Conservation (phyloP, 441 rosid genomes). For the Corymbia citriodora region DNA sequence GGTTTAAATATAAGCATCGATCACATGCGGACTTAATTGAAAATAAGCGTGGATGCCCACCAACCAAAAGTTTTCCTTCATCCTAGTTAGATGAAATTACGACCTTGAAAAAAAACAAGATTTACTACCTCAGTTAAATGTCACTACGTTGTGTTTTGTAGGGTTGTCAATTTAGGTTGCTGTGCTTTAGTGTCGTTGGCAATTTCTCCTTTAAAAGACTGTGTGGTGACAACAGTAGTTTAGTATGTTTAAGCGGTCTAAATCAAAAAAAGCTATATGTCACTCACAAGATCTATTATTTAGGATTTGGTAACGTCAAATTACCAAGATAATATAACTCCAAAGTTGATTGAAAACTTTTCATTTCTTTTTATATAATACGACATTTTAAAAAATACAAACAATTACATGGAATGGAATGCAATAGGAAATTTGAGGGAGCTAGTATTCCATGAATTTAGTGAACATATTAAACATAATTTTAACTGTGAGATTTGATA, state of each 20-base stretch:
- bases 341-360: too few relatives aligned
- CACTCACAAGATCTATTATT: not conserved
- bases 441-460: too few relatives aligned
- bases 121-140: too few relatives aligned
- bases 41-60: not conserved
- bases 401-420: too few relatives aligned
- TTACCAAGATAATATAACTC: not conserved
- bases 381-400: too few relatives aligned
- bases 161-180: not conserved
- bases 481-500: too few relatives aligned
- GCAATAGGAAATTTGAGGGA: too few relatives aligned
- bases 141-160: not conserved
- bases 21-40: not conserved
- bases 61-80: not conserved
- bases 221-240: not conserved
- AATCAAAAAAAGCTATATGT: not conserved
- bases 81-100: not conserved
- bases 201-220: too few relatives aligned
- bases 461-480: not conserved
- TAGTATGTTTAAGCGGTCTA: not conserved
- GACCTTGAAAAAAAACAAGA: too few relatives aligned
- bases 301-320: not conserved
- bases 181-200: not conserved
- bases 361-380: too few relatives aligned
- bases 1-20: too few relatives aligned